Conservation (phyloP, 2,329 filamentous ascomycete species). For the Colletotrichum sp. region DNA sequence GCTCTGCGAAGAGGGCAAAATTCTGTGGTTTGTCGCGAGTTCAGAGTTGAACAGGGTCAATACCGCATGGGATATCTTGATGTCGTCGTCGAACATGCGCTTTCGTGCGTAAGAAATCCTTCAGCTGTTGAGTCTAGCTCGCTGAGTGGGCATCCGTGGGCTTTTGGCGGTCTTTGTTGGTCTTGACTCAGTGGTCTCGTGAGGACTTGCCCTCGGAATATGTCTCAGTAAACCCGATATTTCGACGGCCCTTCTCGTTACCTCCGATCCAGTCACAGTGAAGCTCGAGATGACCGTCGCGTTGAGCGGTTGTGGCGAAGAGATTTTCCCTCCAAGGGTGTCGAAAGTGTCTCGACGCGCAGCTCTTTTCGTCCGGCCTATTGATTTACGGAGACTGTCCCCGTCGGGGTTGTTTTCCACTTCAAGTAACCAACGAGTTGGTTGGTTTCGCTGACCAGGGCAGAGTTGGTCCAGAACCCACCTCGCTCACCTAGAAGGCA, state of each 20-base stretch:
- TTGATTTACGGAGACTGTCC: neutral
- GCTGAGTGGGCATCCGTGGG: neutral
- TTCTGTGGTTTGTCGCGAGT: neutral
- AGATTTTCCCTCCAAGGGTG: neutral
- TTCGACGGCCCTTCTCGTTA: neutral
- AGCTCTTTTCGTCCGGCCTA: neutral
- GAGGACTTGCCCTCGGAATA: conserved; percentile 6
- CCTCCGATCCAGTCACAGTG: conserved; percentile 2
- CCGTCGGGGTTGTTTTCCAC: neutral
- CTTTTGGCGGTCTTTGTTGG: neutral
- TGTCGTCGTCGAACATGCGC: neutral
- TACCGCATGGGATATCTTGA: neutral
- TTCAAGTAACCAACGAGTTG: neutral
- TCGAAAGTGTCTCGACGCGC: neutral
- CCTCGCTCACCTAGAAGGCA: neutral
- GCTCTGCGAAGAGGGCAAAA: neutral
- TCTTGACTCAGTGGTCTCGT: conserved; percentile 1
- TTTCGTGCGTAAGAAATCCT: neutral
- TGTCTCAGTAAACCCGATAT: neutral
- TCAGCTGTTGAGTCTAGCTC: neutral
- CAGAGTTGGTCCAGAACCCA: neutral
- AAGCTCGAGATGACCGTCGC: neutral
- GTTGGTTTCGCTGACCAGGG: neutral
- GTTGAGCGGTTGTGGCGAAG: neutral
- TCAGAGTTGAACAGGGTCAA: neutral